Base-by-base conservation (phyloP, 805 yeast genomes). In the Ogataea sp. region DNA sequence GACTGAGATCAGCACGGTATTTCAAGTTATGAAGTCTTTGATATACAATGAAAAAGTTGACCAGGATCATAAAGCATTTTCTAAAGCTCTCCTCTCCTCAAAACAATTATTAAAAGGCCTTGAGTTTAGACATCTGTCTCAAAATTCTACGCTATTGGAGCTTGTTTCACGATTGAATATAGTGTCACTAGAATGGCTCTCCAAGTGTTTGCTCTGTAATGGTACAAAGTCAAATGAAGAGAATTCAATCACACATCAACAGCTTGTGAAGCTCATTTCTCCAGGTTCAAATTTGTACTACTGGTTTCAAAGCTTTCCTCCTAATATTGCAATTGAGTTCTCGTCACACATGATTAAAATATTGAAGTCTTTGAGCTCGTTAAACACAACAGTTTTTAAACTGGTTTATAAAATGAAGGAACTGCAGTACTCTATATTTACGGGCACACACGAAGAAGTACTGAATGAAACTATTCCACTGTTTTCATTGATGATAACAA, bases 301-400 rank as follows among this genome's bases (percentile, higher is more conserved):
- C 4, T 49, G 55, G 53, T 39, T 46, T 18, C 24, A 16, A 17
- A 34, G 39, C 4, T 25, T 46, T 1, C 32, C 20, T n/a, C 17
- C 20, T 11, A 24, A 36, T 3, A 20, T 26, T 6, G 27, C 15
- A 16, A 13, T n/a, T 2, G 20, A 20, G 7, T 35, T 26, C n/a
- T 17, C 23, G 11, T 23, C 17, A 15, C 26, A 32, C 3, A 29
- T 41, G 14, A 37, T 39, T 6, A 37, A 37, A 21, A 17, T 20
- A 13, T 34, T 44, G 15, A 26, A 40, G 15, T 14, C 17, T 8
- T 33, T 36, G 14, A 40, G 44, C 23, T 35, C 30, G 14, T 15
- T n/a, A 10, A 37, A 30, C 11, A 42, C 36, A 32, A 37, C 46
- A 1, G 37, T 35, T 13, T 18, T 34, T 26, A 42, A 39, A 28